Percentiles rank a stretch among this genome's conserved stretches.
Conservation (phyloP, 2,329 filamentous ascomycete genomes). For the Trichophyton benhamiae region DNA sequence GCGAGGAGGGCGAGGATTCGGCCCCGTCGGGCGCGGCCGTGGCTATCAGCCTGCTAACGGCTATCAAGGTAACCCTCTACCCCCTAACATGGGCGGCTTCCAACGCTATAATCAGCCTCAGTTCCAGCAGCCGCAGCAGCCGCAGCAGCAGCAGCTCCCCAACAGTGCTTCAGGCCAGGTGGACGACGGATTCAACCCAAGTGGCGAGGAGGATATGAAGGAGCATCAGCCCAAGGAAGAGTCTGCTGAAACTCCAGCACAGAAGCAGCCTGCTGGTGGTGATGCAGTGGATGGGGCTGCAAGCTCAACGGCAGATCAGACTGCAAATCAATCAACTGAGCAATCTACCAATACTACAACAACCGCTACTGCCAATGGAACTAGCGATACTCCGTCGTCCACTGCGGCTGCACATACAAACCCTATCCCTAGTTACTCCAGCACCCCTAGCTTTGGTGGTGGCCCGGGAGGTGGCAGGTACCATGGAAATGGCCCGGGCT, state of each 20-base stretch:
- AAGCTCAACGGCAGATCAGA: neutral
- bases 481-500: conserved; percentile 10
- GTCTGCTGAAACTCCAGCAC: neutral
- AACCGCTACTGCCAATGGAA: neutral
- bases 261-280: neutral
- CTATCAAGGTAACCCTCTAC: conserved; percentile 25
- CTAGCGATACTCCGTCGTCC: neutral
- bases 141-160: neutral
- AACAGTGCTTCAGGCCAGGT: neutral
- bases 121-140: conserved; percentile 16
- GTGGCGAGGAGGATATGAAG: conserved; percentile 24
- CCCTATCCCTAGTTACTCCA: conserved; percentile 2
- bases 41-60: conserved; percentile 21
- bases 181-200: conserved; percentile 24
- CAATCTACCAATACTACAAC: neutral
- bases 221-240: conserved; percentile 17
- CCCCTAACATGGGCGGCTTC: conserved; percentile 25
- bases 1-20: conserved; percentile 50
- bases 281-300: neutral
- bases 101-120: conserved; percentile 23
- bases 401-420: neutral
- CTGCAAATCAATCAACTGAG: neutral
- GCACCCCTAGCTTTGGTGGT: neutral
- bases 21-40: conserved; percentile 31
- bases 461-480: neutral